Evolutionary conservation across 208 protist genomes (phyloP).

Genomic region (Trypanosoma mega): DNA sequence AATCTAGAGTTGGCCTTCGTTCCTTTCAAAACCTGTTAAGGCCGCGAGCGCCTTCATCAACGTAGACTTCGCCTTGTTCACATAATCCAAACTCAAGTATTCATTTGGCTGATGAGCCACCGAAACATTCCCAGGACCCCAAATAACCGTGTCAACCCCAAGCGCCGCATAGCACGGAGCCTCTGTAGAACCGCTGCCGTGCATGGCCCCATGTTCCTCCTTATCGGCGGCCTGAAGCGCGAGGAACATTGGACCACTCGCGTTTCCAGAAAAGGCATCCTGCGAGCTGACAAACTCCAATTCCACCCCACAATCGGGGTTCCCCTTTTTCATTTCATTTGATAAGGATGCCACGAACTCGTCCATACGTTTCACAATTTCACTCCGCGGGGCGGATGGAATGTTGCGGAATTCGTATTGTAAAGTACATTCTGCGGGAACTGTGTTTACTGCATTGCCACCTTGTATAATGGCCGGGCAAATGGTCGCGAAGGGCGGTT

Average conservation of each 20-base stretch:
- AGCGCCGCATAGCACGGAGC: too few relatives aligned
- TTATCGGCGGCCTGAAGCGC: conserved; percentile 11
- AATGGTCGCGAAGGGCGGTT: conserved; percentile 34
- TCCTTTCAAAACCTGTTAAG: conserved; percentile 3
- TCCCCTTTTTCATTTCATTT: conserved; percentile 28
- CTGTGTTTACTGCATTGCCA: conserved; percentile 60
- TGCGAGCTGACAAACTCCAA: background rate
- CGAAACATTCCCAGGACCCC: too few relatives aligned
- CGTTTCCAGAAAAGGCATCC: background rate
- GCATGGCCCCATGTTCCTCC: conserved; percentile 1
- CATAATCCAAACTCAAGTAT: too few relatives aligned
- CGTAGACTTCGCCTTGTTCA: conserved; percentile 3
- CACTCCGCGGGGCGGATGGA: conserved; percentile 22
- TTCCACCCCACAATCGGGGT: conserved; percentile 8
- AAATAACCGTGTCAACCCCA: too few relatives aligned
- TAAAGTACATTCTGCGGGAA: conserved; percentile 41
- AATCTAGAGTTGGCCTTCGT: too few relatives aligned
- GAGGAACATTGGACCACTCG: background rate
- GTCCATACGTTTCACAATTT: conserved; percentile 32
- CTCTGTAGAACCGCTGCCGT: too few relatives aligned
- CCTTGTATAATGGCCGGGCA: conserved; percentile 34
- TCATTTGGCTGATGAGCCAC: too few relatives aligned
- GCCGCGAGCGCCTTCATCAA: conserved; percentile 1
- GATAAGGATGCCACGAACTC: conserved; percentile 32
- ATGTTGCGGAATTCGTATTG: conserved; percentile 61